Conservation (phyloP, 2,329 filamentous ascomycete species). For the Corniculantispora saksenae region DNA sequence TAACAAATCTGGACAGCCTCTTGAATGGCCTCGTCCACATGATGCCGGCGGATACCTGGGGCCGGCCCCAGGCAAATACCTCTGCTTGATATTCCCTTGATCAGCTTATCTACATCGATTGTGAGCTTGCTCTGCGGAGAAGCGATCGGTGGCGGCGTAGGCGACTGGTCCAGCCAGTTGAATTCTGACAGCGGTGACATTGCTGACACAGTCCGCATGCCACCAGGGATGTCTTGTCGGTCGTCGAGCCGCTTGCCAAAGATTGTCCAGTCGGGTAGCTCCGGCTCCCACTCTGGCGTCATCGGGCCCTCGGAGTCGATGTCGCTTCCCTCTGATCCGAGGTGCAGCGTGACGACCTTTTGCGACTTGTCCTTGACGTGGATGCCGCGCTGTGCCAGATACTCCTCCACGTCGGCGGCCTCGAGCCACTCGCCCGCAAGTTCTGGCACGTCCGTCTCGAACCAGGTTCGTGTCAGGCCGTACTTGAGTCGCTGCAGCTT, state of each 20-base stretch:
- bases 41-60: conserved; percentile 13
- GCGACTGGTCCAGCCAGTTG: background rate
- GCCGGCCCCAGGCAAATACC: conserved; percentile 15
- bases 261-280: conserved; percentile 19
- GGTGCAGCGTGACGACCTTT: conserved; percentile 3
- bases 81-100: background rate
- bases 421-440: conserved; percentile 18
- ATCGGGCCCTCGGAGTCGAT: background rate
- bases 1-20: conserved; percentile 9
- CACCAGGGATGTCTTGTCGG: conserved; percentile 6
- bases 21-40: conserved; percentile 18
- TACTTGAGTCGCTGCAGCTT: conserved; percentile 16
- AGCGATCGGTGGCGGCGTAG: background rate
- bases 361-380: conserved; percentile 3
- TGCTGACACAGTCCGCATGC: background rate
- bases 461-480: conserved; percentile 16
- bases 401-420: conserved; percentile 16
- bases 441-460: conserved; percentile 14
- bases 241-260: conserved; percentile 15
- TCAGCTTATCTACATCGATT: conserved; percentile 13
- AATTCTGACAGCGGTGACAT: background rate
- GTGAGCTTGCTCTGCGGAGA: conserved; percentile 7
- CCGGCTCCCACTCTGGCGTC: conserved; percentile 16
- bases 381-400: conserved; percentile 16
- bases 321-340: conserved; percentile 6